phyloP scores from a whole-genome alignment of 768 basidiomycete genomes.

The Phlebiopsis flavidoalba region DNA sequence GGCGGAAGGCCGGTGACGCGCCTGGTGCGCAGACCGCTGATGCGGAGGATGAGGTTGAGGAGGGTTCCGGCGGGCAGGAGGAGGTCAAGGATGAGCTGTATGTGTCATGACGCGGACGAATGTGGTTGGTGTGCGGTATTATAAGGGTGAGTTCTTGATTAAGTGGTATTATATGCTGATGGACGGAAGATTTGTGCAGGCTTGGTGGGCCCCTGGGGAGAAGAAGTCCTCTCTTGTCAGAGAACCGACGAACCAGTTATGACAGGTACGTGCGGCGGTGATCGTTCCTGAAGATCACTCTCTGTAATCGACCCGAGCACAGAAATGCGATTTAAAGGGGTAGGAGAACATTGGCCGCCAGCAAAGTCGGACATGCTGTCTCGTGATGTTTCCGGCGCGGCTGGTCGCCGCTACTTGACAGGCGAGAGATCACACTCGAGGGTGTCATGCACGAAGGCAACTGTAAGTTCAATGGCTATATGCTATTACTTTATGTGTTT shows the following conservation, averaged over 20 bases:
- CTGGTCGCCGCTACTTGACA: constrained; percentile 74
- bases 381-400: constrained; percentile 45
- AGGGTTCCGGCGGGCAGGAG: constrained; percentile 38
- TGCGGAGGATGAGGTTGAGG: constrained; percentile 39
- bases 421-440: constrained; percentile 58
- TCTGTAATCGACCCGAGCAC: background rate
- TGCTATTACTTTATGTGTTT: background rate
- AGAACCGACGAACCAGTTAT: constrained; percentile 61
- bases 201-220: constrained; percentile 72
- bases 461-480: constrained; percentile 30
- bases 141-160: constrained; percentile 43
- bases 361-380: constrained; percentile 86
- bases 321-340: constrained; percentile 82
- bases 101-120: constrained; percentile 50
- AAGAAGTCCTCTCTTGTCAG: constrained; percentile 67
- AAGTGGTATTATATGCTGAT: too few species aligned
- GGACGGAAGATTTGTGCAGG: constrained; percentile 36
- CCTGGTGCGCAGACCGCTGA: constrained; percentile 20
- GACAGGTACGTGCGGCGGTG: constrained; percentile 43
- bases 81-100: constrained; percentile 66
- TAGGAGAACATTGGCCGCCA: constrained; percentile 74
- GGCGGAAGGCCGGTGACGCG: constrained; percentile 8
- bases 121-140: constrained; percentile 84
- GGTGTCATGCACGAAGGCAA: constrained; percentile 70
- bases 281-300: background rate